These are phyloP conservation scores for Blastomyces parvus DNA, from an alignment of 2,329 filamentous ascomycete species.

Conservation along the genomic window DNA sequence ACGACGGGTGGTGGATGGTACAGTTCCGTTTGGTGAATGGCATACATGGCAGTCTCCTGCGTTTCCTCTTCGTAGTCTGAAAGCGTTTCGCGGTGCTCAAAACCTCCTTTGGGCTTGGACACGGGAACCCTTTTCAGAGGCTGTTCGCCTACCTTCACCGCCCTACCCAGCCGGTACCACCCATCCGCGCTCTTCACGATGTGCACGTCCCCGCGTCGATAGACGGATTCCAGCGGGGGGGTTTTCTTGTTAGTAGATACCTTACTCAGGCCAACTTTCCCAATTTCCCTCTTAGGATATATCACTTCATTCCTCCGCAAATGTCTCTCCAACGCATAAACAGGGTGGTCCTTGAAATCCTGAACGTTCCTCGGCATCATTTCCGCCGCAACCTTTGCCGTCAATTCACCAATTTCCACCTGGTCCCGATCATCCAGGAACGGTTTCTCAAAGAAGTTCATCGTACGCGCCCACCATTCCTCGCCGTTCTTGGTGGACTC, in stretches of 20 bases:
- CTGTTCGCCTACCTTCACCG: slow-evolving; percentile 68
- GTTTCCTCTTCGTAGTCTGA: slow-evolving; percentile 35
- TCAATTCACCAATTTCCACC: slow-evolving; percentile 70
- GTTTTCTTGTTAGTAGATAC: slow-evolving; percentile 40
- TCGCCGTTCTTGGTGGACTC: slow-evolving; percentile 53
- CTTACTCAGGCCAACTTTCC: slow-evolving; percentile 57
- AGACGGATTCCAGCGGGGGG: slow-evolving; percentile 63
- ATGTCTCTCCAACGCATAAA: slow-evolving; percentile 78
- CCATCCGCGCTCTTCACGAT: slow-evolving; percentile 68
- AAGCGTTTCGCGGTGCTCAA: neutral
- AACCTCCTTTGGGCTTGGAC: slow-evolving; percentile 16
- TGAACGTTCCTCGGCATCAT: slow-evolving; percentile 76
- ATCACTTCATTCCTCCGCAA: slow-evolving; percentile 76
- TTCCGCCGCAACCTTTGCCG: slow-evolving; percentile 62
- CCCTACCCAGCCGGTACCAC: slow-evolving; percentile 81
- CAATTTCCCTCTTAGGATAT: slow-evolving; percentile 59
- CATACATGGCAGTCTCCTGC: slow-evolving; percentile 50
- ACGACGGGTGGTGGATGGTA: slow-evolving; percentile 71
- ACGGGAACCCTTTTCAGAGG: slow-evolving; percentile 61
- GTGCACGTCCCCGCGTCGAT: slow-evolving; percentile 70
- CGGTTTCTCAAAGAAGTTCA: slow-evolving; percentile 33
- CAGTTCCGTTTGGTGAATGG: slow-evolving; percentile 53
- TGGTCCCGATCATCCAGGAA: slow-evolving; percentile 60
- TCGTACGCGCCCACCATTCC: slow-evolving; percentile 46
- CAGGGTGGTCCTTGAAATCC: slow-evolving; percentile 78